Evolutionary conservation across 345 rosid species (phyloP).

Genomic region (Barbarea vulgaris): DNA sequence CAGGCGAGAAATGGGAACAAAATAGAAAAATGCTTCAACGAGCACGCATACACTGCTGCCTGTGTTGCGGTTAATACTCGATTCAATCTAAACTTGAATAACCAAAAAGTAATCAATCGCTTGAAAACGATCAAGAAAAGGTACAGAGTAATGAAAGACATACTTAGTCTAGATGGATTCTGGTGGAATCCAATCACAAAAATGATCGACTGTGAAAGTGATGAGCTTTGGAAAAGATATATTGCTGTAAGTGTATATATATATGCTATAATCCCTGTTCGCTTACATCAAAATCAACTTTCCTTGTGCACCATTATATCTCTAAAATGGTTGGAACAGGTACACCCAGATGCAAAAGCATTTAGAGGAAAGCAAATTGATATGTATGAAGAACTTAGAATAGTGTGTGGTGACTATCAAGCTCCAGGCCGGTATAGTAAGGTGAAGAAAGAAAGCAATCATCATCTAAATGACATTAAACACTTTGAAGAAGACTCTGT

Average conservation of each 20-base stretch:
- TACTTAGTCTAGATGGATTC: constrained; percentile 79
- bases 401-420: constrained; percentile 83
- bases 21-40: constrained; percentile 78
- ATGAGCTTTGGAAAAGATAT: constrained; percentile 84
- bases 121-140: constrained; percentile 90
- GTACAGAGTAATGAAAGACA: constrained; percentile 71
- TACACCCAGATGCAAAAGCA: constrained; percentile 75
- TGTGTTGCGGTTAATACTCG: constrained; percentile 71
- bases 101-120: constrained; percentile 81
- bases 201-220: constrained; percentile 70
- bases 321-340: constrained; percentile 47
- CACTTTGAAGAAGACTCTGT: constrained; percentile 73
- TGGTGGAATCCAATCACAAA: constrained; percentile 70
- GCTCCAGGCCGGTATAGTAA: constrained; percentile 66
- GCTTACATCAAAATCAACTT: background rate
- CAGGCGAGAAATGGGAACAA: constrained; percentile 86
- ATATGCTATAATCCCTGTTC: background rate
- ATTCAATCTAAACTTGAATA: constrained; percentile 72
- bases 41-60: constrained; percentile 78
- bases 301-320: background rate
- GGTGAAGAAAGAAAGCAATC: constrained; percentile 57
- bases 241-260: constrained; percentile 56
- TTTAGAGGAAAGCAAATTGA: constrained; percentile 81
- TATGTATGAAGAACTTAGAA: constrained; percentile 80
- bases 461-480: constrained; percentile 45